Base-by-base conservation (phyloP, 2,329 filamentous ascomycete genomes). In the Pochonia chlamydosporia region DNA sequence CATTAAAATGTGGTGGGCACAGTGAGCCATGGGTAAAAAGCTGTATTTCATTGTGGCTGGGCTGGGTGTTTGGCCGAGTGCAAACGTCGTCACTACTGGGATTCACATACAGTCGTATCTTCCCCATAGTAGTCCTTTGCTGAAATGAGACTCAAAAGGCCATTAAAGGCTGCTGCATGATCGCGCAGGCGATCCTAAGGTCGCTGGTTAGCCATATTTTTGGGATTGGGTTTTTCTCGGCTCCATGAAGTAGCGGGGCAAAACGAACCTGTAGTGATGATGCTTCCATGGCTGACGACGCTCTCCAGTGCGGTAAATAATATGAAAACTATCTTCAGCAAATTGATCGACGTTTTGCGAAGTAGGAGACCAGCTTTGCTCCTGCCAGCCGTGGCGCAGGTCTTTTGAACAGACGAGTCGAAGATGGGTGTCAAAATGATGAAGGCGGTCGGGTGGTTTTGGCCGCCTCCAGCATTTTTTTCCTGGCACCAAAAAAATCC, bases 101-200 rank as follows among this genome's bases (percentile, higher is more conserved):
- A 3, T 54, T 44, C 48, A 82, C 86, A 59, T 84, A 92, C 88
- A 67, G 78, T 89, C 52, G 79, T 86, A 63, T 95, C 89, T 64
- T 91, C 83, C 47, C 85, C 88, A 59, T 95, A 96, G 69, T 96
- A 96, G 59, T 89, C 82, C 68, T 93, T 91, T 51, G 89, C 89
- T 35, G 91, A 89, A 49, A 95, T 95, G 53, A 96, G 74, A 49
- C 89, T 92, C 64, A 96, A 74, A 44, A 96, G 74, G 40, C 89
- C 89, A 68, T 95, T 86, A 61, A 96, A 95, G 54, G 89, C 86
- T 69, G 88, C 80, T 54, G 87, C 70, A 55, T 79, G 74, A 53
- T 71, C 72, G 63, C 75, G 75, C 57, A 81, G 67, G 54, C 76
- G 77, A 60, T 79, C 75, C 78, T 81, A 52, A 51, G 40, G 40